Evolutionary conservation across 768 basidiomycete genomes (phyloP).

Genomic region (Dacryopinax primogenitus): DNA sequence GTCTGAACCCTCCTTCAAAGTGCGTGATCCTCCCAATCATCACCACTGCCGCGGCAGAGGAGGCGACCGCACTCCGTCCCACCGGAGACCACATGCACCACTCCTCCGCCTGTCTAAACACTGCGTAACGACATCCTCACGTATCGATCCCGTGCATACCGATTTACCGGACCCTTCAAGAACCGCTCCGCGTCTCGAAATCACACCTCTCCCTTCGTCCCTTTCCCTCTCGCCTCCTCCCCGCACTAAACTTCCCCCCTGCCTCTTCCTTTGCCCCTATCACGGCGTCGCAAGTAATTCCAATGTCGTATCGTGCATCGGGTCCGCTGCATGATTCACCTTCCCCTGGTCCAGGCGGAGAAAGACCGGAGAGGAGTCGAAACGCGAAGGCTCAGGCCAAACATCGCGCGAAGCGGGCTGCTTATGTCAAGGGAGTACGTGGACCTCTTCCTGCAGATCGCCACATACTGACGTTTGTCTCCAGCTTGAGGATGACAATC

Average conservation of each 20-base stretch:
- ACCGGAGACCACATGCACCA: slow-evolving; percentile 5
- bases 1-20: neutral
- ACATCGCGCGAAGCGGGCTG: slow-evolving; percentile 84
- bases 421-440: slow-evolving; percentile 76
- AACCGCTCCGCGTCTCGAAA: neutral
- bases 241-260: neutral
- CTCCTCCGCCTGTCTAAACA: slow-evolving; percentile 5
- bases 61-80: neutral
- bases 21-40: neutral
- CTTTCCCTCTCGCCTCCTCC: neutral
- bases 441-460: neutral
- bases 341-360: slow-evolving; percentile 18
- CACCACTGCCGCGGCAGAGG: neutral
- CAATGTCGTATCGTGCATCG: neutral
- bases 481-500: neutral
- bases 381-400: slow-evolving; percentile 80
- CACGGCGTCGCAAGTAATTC: neutral
- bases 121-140: neutral
- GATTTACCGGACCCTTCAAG: slow-evolving; percentile 6
- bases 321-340: neutral
- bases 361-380: slow-evolving; percentile 72
- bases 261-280: neutral
- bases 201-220: neutral
- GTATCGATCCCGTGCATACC: neutral
- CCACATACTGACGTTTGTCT: neutral